Percentiles rank a stretch among this genome's conserved stretches.
Conservation (phyloP, 2,329 filamentous ascomycete genomes). For the Pseudocercospora vitis region DNA sequence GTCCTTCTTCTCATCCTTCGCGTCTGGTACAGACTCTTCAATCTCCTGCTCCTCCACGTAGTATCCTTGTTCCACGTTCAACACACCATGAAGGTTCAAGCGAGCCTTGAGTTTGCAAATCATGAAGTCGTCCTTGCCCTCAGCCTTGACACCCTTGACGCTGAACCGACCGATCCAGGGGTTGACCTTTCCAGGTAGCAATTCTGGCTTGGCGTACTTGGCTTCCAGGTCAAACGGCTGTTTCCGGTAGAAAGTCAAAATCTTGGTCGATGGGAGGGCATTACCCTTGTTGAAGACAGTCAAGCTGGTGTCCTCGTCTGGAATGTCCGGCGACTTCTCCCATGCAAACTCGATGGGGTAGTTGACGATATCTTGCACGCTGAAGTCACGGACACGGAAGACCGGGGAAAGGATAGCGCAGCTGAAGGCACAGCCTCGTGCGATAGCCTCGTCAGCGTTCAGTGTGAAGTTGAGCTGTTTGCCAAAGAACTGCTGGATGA, state of each 20-base stretch:
- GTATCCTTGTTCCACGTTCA: slow-evolving; percentile 96
- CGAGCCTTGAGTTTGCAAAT: slow-evolving; percentile 99
- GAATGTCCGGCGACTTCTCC: slow-evolving; percentile 98
- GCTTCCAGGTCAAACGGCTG: slow-evolving; percentile 96
- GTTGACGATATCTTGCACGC: slow-evolving; percentile 93
- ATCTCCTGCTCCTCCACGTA: slow-evolving; percentile 97
- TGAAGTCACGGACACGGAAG: slow-evolving; percentile 97
- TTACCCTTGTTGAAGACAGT: slow-evolving; percentile 98
- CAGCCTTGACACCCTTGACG: slow-evolving; percentile 94
- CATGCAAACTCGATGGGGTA: slow-evolving; percentile 98
- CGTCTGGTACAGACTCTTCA: slow-evolving; percentile 83
- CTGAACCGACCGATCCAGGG: slow-evolving; percentile 98
- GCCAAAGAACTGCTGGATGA: slow-evolving; percentile 85
- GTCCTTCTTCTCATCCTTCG: slow-evolving; percentile 62
- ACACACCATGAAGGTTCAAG: slow-evolving; percentile 90
- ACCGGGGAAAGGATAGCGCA: slow-evolving; percentile 96
- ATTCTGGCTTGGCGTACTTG: slow-evolving; percentile 82
- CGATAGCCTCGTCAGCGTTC: slow-evolving; percentile 96
- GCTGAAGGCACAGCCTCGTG: slow-evolving; percentile 93
- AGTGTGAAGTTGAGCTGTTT: slow-evolving; percentile 93
- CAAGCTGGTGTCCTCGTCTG: slow-evolving; percentile 94
- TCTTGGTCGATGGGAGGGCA: slow-evolving; percentile 96
- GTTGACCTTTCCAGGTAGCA: slow-evolving; percentile 82
- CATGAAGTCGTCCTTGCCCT: slow-evolving; percentile 96
- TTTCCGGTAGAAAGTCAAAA: slow-evolving; percentile 98